Percentiles rank a stretch among this genome's conserved stretches.
phyloP scores from a whole-genome alignment of 345 rosid species.

The Toxicodendron radicans region DNA sequence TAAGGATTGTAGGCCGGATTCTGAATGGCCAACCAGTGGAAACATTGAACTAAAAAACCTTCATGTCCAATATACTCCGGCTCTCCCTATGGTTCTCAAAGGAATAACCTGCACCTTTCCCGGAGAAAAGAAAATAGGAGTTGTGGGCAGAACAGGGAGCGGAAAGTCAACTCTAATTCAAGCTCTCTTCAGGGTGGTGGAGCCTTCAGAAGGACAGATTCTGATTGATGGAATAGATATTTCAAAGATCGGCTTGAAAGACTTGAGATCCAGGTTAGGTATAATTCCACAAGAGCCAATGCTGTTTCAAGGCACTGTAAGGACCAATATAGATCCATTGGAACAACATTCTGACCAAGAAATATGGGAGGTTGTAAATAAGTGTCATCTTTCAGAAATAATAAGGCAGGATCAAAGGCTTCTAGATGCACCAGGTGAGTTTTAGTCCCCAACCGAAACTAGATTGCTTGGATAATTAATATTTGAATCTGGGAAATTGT shows the following conservation, averaged over 20 bases:
- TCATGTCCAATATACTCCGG: constrained; percentile 49
- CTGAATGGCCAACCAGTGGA: constrained; percentile 60
- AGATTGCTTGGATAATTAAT: neutral
- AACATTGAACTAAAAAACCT: constrained; percentile 50
- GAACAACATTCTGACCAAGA: constrained; percentile 71
- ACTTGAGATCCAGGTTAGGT: constrained; percentile 71
- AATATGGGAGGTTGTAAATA: constrained; percentile 73
- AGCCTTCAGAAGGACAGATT: constrained; percentile 73
- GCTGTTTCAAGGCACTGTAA: constrained; percentile 80
- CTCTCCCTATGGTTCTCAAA: constrained; percentile 60
- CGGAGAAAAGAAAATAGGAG: constrained; percentile 67
- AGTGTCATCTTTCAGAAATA: constrained; percentile 53
- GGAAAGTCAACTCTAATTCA: constrained; percentile 91
- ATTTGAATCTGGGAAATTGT: constrained; percentile 19
- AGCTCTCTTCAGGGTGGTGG: constrained; percentile 79
- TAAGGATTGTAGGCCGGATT: constrained; percentile 35
- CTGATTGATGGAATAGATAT: constrained; percentile 78
- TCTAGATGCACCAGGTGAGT: constrained; percentile 55
- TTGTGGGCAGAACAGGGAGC: constrained; percentile 92
- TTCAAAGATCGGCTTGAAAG: constrained; percentile 69
- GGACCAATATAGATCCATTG: constrained; percentile 82
- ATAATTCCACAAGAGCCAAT: constrained; percentile 91
- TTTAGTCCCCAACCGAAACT: neutral
- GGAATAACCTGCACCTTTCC: constrained; percentile 68
- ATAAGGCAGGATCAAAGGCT: constrained; percentile 54